These are phyloP conservation scores for Rhizopogon hawkerae DNA, from an alignment of 1,284 basidiomycete genomes.

Conservation along the genomic window DNA sequence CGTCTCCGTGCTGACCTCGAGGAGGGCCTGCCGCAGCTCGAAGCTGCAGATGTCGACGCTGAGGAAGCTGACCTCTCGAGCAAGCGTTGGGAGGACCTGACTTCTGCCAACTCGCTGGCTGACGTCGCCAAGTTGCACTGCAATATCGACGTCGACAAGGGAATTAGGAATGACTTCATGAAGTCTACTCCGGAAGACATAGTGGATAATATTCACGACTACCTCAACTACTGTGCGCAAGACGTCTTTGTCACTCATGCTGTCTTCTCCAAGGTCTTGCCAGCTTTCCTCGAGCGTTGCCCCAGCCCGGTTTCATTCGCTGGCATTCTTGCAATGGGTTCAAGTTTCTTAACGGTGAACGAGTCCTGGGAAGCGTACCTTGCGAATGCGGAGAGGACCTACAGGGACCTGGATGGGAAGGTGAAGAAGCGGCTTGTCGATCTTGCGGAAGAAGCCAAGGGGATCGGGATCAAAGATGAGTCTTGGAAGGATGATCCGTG, in stretches of 20 bases:
- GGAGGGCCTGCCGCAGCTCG: slow-evolving; percentile 33
- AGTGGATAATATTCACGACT: slow-evolving; percentile 58
- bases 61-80: slow-evolving; percentile 33
- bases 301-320: slow-evolving; percentile 93
- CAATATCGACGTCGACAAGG: slow-evolving; percentile 74
- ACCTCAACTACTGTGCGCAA: slow-evolving; percentile 81
- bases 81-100: slow-evolving; percentile 87
- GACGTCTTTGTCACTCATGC: slow-evolving; percentile 84
- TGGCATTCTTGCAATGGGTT: slow-evolving; percentile 88
- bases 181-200: slow-evolving; percentile 58
- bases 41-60: slow-evolving; percentile 32
- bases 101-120: slow-evolving; percentile 85
- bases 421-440: slow-evolving; percentile 62
- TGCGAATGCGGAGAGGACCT: slow-evolving; percentile 69
- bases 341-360: slow-evolving; percentile 86
- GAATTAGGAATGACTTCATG: slow-evolving; percentile 74
- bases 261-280: slow-evolving; percentile 77
- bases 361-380: slow-evolving; percentile 84
- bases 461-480: slow-evolving; percentile 33
- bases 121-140: slow-evolving; percentile 93
- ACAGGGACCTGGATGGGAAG: slow-evolving; percentile 65
- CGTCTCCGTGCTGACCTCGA: slow-evolving; percentile 40
- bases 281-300: slow-evolving; percentile 76
- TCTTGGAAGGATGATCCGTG: slow-evolving; percentile 76
- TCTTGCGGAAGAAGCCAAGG: slow-evolving; percentile 59